These are phyloP conservation scores for Oryza meyeriana DNA, from an alignment of 176 grass and related monocot species.

Conservation along the genomic window DNA sequence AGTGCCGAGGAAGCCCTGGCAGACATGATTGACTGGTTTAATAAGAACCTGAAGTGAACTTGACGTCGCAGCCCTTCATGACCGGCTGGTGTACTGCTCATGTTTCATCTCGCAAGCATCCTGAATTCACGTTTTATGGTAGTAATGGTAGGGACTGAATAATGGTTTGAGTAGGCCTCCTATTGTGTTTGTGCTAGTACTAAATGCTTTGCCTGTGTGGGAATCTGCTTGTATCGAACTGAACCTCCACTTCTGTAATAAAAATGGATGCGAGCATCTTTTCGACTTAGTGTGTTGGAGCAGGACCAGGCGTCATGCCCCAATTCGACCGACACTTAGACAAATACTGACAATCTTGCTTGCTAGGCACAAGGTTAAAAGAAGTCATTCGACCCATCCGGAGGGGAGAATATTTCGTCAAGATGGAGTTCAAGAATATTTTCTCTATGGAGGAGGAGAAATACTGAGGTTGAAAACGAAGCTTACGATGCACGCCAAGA, in stretches of 20 bases:
- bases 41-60: slow-evolving; percentile 47
- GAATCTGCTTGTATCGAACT: neutral
- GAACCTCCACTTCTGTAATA: slow-evolving; percentile 7
- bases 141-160: neutral
- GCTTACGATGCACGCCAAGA: no score
- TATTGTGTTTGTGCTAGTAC: neutral
- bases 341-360: no score
- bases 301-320: no score
- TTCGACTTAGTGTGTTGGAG: neutral
- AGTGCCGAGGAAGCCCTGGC: slow-evolving; percentile 53
- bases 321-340: no score
- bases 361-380: no score
- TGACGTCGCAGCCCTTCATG: neutral
- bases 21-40: slow-evolving; percentile 58
- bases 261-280: neutral
- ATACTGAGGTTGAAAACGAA: no score
- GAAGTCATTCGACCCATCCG: no score
- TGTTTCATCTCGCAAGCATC: neutral
- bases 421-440: no score
- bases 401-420: no score
- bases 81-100: neutral
- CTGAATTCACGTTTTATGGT: neutral
- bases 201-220: neutral
- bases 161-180: neutral
- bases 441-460: no score